Base-by-base conservation (phyloP, 2,329 filamentous ascomycete genomes). In the Pyrenochaeta sp. region DNA sequence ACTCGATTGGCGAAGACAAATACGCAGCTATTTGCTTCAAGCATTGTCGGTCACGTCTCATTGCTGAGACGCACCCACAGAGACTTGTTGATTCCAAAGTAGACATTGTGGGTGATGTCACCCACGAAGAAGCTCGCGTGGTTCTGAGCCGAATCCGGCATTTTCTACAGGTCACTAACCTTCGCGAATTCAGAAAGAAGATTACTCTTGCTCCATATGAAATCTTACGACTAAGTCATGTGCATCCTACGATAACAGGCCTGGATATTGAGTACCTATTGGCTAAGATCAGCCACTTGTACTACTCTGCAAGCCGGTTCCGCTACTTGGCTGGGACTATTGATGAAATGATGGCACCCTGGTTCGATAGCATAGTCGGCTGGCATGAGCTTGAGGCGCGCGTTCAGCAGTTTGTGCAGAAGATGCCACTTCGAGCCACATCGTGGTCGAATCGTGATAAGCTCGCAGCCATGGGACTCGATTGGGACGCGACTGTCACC, bases 161-260 rank as follows among this genome's bases (percentile, higher is more conserved):
- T 7, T 47, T 50, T 27, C 30, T 67, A 7, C 20, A 49, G 6
- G 17, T 55, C 14, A 36, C 45, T 5, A 48, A 33, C 23, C 17
- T 40, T 2, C 2, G 27, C 4, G 14, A 23, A 9, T 51, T 63
- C n/a, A 23, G 37, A 23, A 51, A 15, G 14, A 32, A 40, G 11
- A 30, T 60, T 9, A 4, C 1, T 6, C 4, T 50, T 2, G 44
- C 54, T 14, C 44, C 31, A 23, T 39, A 41, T 36, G 58, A 63
- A 12, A 21, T 54, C 7, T 42, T 68, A 17, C 61, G 58, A 17
- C 43, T 45, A n/a, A 27, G 56, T 2, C 43, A 59, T 14, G 56
- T 71, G 10, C 64, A 71, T 36, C 69, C 69, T 2, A 56, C 64
- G 6, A 54, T 67, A 14, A 57, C 61, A 11, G 69, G 68, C 7